Percentiles rank a stretch among this genome's conserved stretches.
phyloP scores from a whole-genome alignment of 306 rosid genomes.

The Vigna radiata region DNA sequence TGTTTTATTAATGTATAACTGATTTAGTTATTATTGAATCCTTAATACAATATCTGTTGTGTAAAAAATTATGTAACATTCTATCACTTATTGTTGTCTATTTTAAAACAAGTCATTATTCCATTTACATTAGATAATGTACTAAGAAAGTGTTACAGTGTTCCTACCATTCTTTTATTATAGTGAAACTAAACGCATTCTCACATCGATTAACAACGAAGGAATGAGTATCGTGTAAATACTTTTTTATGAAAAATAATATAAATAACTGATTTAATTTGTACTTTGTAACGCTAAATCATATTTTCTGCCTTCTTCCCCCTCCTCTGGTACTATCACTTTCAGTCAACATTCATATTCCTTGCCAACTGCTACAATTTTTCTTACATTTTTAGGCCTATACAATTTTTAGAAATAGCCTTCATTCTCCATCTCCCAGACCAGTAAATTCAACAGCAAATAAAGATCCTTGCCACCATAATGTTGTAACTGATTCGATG shows the following conservation, averaged over 20 bases:
- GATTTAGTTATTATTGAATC: not conserved
- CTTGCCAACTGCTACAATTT: not conserved
- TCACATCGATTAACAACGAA: not conserved
- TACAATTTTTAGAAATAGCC: conserved; percentile 42
- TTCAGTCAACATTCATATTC: conserved; percentile 25
- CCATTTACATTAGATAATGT: not conserved
- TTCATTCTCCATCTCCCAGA: conserved; percentile 67
- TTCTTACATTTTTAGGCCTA: not conserved
- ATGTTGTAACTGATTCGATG: conserved; percentile 66
- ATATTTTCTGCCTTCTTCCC: not conserved
- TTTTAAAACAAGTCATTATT: not conserved
- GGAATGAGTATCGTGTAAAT: not conserved
- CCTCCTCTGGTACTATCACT: not conserved
- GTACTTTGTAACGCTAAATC: conserved; percentile 7
- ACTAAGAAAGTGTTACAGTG: too few relatives aligned
- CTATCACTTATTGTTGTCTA: not conserved
- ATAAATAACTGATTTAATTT: not conserved
- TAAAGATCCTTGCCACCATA: conserved; percentile 63
- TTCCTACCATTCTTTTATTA: too few relatives aligned
- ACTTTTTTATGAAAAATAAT: not conserved
- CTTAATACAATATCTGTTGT: not conserved
- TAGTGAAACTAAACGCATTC: not conserved
- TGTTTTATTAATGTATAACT: not conserved
- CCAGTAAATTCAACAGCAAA: conserved; percentile 59
- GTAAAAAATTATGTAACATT: not conserved